A percentile compares a stretch with the other conserved stretches of the same genome.
These are phyloP conservation scores for Rhododendron henanense DNA, from an alignment of 148 eudicot genomes.

Conservation along the genomic window DNA sequence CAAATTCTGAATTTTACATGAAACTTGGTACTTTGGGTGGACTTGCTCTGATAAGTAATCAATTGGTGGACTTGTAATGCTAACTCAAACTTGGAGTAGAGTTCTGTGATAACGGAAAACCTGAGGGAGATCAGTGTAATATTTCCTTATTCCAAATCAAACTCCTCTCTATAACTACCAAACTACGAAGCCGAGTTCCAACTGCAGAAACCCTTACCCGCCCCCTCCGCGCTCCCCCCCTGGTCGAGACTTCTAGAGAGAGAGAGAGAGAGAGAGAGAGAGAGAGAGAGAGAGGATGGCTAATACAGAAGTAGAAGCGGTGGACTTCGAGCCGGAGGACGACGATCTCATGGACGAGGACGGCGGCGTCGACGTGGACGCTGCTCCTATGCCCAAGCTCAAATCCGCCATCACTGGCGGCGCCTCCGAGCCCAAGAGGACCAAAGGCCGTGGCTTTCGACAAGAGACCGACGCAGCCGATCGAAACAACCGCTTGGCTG, in stretches of 20 bases:
- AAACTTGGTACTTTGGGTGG: too few relatives aligned
- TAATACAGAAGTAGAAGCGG: slow-evolving; percentile 63
- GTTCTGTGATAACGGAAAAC: background rate
- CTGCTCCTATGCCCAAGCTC: slow-evolving; percentile 49
- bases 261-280: slow-evolving; percentile 9
- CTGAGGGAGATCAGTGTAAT: background rate
- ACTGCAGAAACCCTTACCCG: background rate
- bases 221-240: background rate
- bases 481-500: slow-evolving; percentile 45
- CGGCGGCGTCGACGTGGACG: slow-evolving; percentile 32
- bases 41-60: too few relatives aligned
- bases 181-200: background rate
- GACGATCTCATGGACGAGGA: slow-evolving; percentile 97
- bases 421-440: slow-evolving; percentile 41
- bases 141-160: background rate
- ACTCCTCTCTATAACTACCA: background rate
- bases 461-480: slow-evolving; percentile 49
- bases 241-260: background rate
- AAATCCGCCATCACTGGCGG: slow-evolving; percentile 72
- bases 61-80: too few relatives aligned
- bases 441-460: slow-evolving; percentile 78
- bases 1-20: too few relatives aligned
- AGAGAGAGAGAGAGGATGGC: slow-evolving; percentile 36
- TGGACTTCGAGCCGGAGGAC: slow-evolving; percentile 88
- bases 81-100: too few relatives aligned